Evolutionary conservation across 2,329 filamentous ascomycete species (phyloP).

Genomic region (Neocucurbitaria cava): DNA sequence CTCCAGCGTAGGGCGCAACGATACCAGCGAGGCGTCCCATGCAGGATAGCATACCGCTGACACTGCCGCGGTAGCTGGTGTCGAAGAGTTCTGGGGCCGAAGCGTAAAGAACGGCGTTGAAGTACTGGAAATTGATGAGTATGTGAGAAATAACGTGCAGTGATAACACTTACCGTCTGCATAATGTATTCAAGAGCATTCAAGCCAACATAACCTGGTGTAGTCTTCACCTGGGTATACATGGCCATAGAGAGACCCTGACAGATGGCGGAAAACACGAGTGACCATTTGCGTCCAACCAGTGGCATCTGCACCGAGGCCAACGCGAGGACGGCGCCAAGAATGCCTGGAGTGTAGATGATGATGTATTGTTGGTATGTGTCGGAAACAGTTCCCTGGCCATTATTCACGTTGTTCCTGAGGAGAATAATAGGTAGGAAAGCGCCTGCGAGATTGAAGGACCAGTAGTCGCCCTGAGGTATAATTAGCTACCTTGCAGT

Average conservation of each 20-base stretch:
- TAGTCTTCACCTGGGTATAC: conserved; percentile 37
- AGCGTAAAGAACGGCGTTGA: conserved; percentile 39
- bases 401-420: conserved; percentile 36
- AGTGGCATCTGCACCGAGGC: conserved; percentile 35
- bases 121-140: conserved; percentile 22
- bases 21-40: conserved; percentile 38
- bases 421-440: conserved; percentile 38
- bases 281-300: conserved; percentile 37
- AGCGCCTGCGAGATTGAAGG: conserved; percentile 36
- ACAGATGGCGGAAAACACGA: conserved; percentile 36
- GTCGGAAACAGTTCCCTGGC: conserved; percentile 28
- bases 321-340: conserved; percentile 33
- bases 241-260: conserved; percentile 40
- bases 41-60: conserved; percentile 39
- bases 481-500: neutral
- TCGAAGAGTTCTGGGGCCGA: conserved; percentile 40
- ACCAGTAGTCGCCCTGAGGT: conserved; percentile 39
- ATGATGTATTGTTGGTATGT: conserved; percentile 41
- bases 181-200: conserved; percentile 43
- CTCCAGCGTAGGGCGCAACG: conserved; percentile 38
- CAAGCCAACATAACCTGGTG: conserved; percentile 34
- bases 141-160: too few species aligned
- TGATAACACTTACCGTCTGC: conserved; percentile 29
- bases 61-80: conserved; percentile 37
- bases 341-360: conserved; percentile 38